Conservation (phyloP, 2,329 filamentous ascomycete species). For the Berkeleyomyces basicola region DNA sequence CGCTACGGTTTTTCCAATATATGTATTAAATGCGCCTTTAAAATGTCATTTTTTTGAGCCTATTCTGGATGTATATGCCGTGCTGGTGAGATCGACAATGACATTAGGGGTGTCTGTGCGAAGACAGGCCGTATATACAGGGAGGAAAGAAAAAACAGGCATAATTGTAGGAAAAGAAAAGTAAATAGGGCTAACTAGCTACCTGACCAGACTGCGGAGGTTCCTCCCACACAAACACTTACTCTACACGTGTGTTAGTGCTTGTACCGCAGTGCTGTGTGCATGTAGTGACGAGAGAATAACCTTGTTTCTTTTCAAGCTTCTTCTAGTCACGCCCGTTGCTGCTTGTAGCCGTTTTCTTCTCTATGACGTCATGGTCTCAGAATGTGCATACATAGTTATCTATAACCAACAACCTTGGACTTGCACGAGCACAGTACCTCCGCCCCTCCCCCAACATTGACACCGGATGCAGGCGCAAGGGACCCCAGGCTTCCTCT, state of each 20-base stretch:
- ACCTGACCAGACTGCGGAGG: background rate
- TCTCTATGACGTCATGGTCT: background rate
- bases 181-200: background rate
- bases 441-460: no score
- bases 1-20: background rate
- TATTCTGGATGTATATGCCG: background rate
- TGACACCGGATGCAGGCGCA: no score
- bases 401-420: background rate
- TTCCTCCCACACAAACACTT: no score
- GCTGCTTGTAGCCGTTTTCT: no score
- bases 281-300: no score
- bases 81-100: background rate
- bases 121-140: background rate
- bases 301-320: no score
- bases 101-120: conserved; percentile 1
- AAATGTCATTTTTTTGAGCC: background rate
- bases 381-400: background rate
- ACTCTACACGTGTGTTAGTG: no score
- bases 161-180: background rate
- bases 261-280: no score
- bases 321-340: no score
- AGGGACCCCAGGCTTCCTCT: no score
- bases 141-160: background rate
- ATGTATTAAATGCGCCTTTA: background rate
- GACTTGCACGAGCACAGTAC: no score